Evolutionary conservation across 768 basidiomycete genomes (phyloP).

Genomic region (Suillus fuscotomentosus): DNA sequence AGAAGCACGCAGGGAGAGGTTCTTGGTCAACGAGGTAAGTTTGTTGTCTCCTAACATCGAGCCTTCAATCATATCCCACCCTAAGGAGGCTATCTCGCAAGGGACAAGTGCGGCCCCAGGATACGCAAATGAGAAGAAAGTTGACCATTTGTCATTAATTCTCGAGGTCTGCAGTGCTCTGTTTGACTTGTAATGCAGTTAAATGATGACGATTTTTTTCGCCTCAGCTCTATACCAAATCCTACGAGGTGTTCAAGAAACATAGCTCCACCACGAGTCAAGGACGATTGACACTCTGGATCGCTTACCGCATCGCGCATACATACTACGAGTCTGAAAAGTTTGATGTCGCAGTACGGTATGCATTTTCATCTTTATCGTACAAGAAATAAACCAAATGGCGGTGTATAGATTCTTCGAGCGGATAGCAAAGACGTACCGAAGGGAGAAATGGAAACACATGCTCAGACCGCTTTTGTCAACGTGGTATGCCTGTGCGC

Average conservation of each 20-base stretch:
- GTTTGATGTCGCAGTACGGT: constrained; percentile 88
- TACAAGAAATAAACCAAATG: neutral
- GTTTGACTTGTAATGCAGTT: neutral
- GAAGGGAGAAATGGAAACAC: constrained; percentile 77
- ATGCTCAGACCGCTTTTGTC: constrained; percentile 73
- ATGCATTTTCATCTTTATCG: constrained; percentile 16
- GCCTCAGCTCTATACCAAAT: constrained; percentile 84
- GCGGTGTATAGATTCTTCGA: constrained; percentile 79
- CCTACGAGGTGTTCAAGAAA: constrained; percentile 92
- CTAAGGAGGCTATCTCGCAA: constrained; percentile 26
- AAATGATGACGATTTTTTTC: constrained; percentile 9
- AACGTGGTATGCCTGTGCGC: constrained; percentile 83
- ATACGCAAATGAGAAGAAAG: constrained; percentile 86
- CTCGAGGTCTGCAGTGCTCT: constrained; percentile 60
- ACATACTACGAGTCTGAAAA: constrained; percentile 80
- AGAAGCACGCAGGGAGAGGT: constrained; percentile 69
- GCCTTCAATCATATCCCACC: neutral
- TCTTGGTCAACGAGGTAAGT: constrained; percentile 57
- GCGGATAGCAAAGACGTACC: constrained; percentile 85
- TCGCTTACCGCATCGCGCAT: constrained; percentile 88
- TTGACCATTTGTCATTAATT: constrained; percentile 80
- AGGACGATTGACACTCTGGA: constrained; percentile 81
- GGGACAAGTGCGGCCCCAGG: constrained; percentile 56
- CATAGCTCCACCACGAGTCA: constrained; percentile 57
- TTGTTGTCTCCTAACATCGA: neutral